phyloP scores from a whole-genome alignment of 257 asterid species.

The Solanum infundibuliforme region DNA sequence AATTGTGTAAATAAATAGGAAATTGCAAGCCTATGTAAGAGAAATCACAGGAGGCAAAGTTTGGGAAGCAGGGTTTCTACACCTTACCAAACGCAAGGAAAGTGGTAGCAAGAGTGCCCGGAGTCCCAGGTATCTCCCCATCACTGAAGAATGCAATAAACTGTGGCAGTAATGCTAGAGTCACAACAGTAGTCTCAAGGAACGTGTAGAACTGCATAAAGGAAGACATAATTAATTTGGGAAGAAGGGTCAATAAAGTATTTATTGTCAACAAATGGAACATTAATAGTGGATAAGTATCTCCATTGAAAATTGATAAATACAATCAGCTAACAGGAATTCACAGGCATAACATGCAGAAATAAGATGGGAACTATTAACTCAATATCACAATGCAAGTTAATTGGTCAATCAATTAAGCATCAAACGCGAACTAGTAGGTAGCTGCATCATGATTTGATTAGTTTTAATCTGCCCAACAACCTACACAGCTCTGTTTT shows the following conservation, averaged over 20 bases:
- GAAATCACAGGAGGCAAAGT: background rate
- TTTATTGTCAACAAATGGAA: background rate
- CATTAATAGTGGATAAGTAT: background rate
- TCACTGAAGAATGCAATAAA: slow-evolving; percentile 90
- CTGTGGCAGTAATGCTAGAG: slow-evolving; percentile 66
- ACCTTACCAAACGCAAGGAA: slow-evolving; percentile 77
- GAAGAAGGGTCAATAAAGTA: background rate
- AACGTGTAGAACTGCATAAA: slow-evolving; percentile 82
- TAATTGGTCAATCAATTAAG: background rate
- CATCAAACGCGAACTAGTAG: background rate
- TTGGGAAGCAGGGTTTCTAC: background rate
- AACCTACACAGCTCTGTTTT: background rate
- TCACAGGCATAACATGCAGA: background rate
- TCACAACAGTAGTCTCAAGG: slow-evolving; percentile 79
- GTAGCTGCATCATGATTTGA: background rate
- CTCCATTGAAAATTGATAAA: background rate
- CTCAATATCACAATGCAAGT: background rate
- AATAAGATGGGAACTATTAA: background rate
- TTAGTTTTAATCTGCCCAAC: background rate
- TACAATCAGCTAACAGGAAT: background rate
- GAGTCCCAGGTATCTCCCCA: slow-evolving; percentile 88
- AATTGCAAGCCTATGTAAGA: background rate
- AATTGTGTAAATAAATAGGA: background rate
- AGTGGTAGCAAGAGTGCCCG: slow-evolving; percentile 89
- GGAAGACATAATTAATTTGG: background rate